phyloP scores from a whole-genome alignment of 176 grass and related monocot genomes.

The Oryza brachyantha region DNA sequence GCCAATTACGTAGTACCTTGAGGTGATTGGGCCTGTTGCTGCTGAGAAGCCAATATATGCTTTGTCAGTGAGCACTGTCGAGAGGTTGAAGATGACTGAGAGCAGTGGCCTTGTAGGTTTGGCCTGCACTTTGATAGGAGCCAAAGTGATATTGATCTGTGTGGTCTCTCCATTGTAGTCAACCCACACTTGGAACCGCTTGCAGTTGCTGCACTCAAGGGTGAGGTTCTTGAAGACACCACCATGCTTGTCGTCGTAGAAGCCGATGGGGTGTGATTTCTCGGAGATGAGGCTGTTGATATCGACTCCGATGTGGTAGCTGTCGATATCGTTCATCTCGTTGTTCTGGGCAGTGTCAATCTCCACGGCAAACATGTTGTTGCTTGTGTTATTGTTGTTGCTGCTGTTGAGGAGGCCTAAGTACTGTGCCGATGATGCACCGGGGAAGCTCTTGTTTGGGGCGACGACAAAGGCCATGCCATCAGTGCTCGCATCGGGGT shows the following conservation, averaged over 20 bases:
- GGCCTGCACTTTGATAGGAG: not conserved
- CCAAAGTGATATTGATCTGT: slow-evolving; percentile 22
- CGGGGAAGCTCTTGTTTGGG: not conserved
- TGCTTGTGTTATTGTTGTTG: not conserved
- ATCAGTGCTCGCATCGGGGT: not conserved
- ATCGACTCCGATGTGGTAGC: slow-evolving; percentile 50
- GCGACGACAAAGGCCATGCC: slow-evolving; percentile 36
- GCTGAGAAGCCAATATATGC: slow-evolving; percentile 34
- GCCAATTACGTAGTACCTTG: slow-evolving; percentile 40
- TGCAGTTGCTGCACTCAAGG: not conserved
- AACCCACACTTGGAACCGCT: slow-evolving; percentile 33
- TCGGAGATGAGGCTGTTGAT: slow-evolving; percentile 20
- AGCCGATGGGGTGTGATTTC: not conserved
- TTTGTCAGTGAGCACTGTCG: slow-evolving; percentile 9
- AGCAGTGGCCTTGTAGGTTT: slow-evolving; percentile 35
- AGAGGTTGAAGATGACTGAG: not conserved
- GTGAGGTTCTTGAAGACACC: not conserved
- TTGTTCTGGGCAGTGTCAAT: slow-evolving; percentile 28
- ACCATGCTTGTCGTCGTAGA: not conserved
- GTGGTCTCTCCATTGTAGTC: slow-evolving; percentile 9
- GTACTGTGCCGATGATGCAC: not conserved
- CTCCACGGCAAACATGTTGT: slow-evolving; percentile 35
- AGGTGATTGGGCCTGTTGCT: not conserved
- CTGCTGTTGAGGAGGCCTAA: slow-evolving; percentile 31
- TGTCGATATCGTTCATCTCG: slow-evolving; percentile 28